Base-by-base conservation (phyloP, 106 monocot genomes). In the Dendrobium chrysotoxum region DNA sequence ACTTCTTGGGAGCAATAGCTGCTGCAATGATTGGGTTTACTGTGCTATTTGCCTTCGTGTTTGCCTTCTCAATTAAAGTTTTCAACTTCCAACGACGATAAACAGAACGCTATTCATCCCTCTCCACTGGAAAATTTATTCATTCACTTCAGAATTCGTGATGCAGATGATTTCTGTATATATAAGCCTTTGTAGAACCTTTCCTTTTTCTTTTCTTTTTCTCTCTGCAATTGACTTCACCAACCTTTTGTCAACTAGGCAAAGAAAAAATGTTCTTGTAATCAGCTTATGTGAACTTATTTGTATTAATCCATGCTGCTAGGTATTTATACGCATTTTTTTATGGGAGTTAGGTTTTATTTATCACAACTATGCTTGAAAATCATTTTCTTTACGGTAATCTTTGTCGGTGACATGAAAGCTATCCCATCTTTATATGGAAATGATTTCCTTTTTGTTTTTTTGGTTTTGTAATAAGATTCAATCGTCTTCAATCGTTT, bases 41-140 rank as follows among this genome's bases (percentile, higher is more conserved):
- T 55, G 15, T 83, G 57, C 79, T 83, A 28, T 83, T 83, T 26
- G 83, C 83, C 25, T 68, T 79, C 13, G 83, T 83, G 13, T 83
- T 83, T 74, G 78, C 83, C 6, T 78, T 83, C 25, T 50, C 83
- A 15, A 83, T 83, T 70, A 83, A 79, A 73, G 35, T 53, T 25
- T 83, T 83, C 57, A 83, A 83, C 41, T 83, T 83, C 73, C 85
- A 90, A 75, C 85, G 76, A 54, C 71, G 87, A 77, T 30, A 79
- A 21, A 20, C 5, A 38, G 8, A 40, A 41, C 41, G 18, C 40
- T 40, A 18, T 11, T 40, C 40, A 4, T 41, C 40, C 3, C 35
- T 15, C 30, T 28, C 61, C 0, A 25, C 61, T 61, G 4, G n/a
- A 25, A 4, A 21, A 61, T 61, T 61, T 61, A 23, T 61, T n/a